Conservation (phyloP, 208 protist species). For the Acanthamoeba sp. region DNA sequence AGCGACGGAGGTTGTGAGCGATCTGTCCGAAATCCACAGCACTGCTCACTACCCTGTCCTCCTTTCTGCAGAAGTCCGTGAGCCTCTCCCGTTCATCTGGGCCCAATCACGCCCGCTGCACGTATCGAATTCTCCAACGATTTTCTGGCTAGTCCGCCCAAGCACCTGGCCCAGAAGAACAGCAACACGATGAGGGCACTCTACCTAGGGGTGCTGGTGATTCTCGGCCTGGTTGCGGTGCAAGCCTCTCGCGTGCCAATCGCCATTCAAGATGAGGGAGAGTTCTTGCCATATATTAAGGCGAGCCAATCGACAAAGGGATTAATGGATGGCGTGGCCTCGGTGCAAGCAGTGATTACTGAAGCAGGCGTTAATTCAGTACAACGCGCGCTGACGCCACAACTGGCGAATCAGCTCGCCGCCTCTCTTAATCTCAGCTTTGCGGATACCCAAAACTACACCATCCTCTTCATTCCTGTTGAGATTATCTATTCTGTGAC, state of each 20-base stretch:
- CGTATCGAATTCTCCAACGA: too few relatives aligned
- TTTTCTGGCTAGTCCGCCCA: too few relatives aligned
- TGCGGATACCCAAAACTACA: not conserved
- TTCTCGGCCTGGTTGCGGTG: not conserved
- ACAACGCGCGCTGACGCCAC: not conserved
- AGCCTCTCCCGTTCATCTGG: not conserved
- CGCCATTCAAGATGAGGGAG: not conserved
- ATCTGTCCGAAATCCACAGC: not conserved
- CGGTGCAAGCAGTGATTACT: conserved; percentile 11
- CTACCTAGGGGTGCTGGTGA: not conserved
- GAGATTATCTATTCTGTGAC: not conserved
- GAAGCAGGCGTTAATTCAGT: not conserved
- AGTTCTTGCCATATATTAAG: not conserved
- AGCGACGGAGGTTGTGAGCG: too few relatives aligned
- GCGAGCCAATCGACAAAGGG: too few relatives aligned
- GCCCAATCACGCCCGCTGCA: not conserved
- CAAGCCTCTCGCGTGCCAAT: not conserved
- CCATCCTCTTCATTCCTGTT: not conserved
- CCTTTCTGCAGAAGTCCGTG: not conserved
- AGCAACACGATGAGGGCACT: not conserved
- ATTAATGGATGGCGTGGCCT: not conserved
- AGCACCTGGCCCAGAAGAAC: too few relatives aligned
- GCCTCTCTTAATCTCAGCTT: not conserved
- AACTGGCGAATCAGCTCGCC: not conserved
- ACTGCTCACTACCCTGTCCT: not conserved